Evolutionary conservation across 805 yeast species (phyloP), one percentile per base, ranked within the genome.

Genomic region (Yarrowia keelungensis): DNA sequence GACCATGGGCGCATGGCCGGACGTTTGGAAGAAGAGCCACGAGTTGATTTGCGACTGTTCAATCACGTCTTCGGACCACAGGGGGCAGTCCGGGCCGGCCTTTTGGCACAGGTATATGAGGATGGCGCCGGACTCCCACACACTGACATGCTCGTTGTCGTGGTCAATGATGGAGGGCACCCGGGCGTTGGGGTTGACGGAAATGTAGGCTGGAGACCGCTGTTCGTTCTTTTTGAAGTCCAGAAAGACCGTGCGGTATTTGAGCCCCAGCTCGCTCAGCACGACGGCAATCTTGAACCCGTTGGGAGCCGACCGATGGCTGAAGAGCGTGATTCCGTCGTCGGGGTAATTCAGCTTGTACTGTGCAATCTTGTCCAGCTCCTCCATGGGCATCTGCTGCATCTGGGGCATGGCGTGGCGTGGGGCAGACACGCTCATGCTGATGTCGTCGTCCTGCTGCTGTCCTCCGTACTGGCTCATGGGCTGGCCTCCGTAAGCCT

Each of bases 1-100:
- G 74, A 93, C 90, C 97, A 93, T 93, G n/a, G 98, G 97, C 0
- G 98, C 97, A 77, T 92, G 98, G 8, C 98, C 98, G 5, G 96
- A 89, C 2, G 97, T 92, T 79, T 93, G 98, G 82, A 93, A 93
- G 75, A 91, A 93, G 46, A 94, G 82, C 97, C 98, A 93, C 8
- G 92, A 86, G 70, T 87, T 84, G 69, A 93, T 91, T 76, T 89
- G 94, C 3, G 93, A 84, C 80, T 92, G 97, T 72, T 91, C 97
- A 14, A 86, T 82, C 67, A 89, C 76, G 75, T 89, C 89, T 67
- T 86, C 88, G 3, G 96, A 87, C 92, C 97, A 94, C 67, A 92
- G 84, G 10, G 90, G 82, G 73, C 94, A 89, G 46, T 82, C 82
- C 8, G 90, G 90, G 38, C 87, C 85, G 66, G 81, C 69, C 71